Evolutionary conservation across 2,329 filamentous ascomycete genomes (phyloP), one percentile per base, ranked within the genome.

Genomic region (Talaromyces sp.): DNA sequence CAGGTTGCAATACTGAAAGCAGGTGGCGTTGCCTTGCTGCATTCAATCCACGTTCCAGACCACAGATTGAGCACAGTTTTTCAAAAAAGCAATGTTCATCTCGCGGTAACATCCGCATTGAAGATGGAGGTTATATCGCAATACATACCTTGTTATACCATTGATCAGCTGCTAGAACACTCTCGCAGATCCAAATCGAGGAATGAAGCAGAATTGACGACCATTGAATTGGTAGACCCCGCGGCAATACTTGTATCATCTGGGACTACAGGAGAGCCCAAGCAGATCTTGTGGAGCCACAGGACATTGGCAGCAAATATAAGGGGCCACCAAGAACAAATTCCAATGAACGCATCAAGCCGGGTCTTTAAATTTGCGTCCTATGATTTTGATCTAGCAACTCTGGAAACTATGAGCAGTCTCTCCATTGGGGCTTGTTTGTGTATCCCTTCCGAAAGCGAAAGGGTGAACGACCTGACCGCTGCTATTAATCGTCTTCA

Each of bases 221-320:
- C 16, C 7, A 39, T 39, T 10, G 24, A 33, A 31, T 16, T 50
- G 16, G 33, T 13, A 13, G 54, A 50, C 3, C 62, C 43, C 3
- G 62, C 62, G 16, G 50, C 54, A 11, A 64, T 64, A 7, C 54
- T 64, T 3, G 52, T 64, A 19, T 58, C 81, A 0, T 82, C 79
- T 3, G 81, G 81, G 0, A 77, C 76, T 5, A 82, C 80, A 1
- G 81, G 81, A 2, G 72, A 68, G 2, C 80, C 80, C 0, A 83
- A 83, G 67, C 79, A 76, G 0, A 77, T 82, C 5, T 16, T 76
- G 1, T 76, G 75, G 60, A 69, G 69, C 3, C 79, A 82, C 54
- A 62, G 64, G 6, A 70, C 73, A 1, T 67, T 79, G 0, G 71
- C 77, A 0, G 74, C 78, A 1, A 64, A 60, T 48, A 58, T 64